phyloP scores from a whole-genome alignment of 257 asterid genomes.

The Penstemon barbatus region DNA sequence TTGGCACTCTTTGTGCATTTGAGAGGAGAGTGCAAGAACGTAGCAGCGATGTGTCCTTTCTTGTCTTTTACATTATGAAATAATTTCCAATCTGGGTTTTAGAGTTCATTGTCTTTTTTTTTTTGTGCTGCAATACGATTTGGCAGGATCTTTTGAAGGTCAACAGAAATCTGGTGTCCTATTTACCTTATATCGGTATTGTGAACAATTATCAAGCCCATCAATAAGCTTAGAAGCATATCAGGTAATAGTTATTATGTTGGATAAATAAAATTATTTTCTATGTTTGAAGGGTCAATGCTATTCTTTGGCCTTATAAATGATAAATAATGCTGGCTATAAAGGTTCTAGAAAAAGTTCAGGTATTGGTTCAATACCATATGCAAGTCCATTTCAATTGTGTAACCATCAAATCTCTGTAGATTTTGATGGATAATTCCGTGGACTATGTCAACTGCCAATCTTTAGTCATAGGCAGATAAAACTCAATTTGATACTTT shows the following conservation, averaged over 20 bases:
- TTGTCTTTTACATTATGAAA: not conserved
- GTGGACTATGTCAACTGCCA: not conserved
- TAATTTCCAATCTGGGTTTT: not conserved
- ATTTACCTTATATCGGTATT: conserved; percentile 49
- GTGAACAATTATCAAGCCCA: conserved; percentile 59
- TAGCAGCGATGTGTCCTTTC: not conserved
- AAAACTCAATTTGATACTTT: not conserved
- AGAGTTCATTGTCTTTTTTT: conserved; percentile 20
- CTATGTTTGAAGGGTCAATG: conserved; percentile 14
- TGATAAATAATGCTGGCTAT: not conserved
- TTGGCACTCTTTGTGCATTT: conserved; percentile 7
- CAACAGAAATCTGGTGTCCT: conserved; percentile 59
- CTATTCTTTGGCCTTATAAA: not conserved
- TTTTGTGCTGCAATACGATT: conserved; percentile 29
- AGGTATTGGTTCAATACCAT: not conserved
- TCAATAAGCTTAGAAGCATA: conserved; percentile 74
- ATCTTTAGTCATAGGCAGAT: not conserved
- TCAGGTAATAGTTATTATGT: conserved; percentile 59
- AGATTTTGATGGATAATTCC: not conserved
- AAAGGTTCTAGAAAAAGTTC: not conserved
- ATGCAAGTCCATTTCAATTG: not conserved
- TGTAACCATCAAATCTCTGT: conserved; percentile 9
- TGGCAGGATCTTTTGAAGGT: conserved; percentile 60
- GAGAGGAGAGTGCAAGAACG: too few species aligned
- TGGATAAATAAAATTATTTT: conserved; percentile 22